Percentiles rank a stretch among this genome's conserved stretches.
Conservation (phyloP, 495 filamentous ascomycete species). For the Penicillium coffeae region DNA sequence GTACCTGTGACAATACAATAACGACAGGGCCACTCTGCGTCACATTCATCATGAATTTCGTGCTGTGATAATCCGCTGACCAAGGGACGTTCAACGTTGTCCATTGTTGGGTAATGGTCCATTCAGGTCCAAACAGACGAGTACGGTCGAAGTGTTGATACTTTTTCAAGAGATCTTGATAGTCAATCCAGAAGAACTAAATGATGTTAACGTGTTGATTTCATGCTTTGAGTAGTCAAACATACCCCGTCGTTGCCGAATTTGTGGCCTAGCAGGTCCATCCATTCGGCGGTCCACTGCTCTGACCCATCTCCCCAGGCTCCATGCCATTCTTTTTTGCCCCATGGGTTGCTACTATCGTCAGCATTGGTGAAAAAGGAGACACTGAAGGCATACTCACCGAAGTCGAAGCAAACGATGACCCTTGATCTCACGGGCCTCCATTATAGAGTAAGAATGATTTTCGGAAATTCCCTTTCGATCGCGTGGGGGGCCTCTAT, state of each 20-base stretch:
- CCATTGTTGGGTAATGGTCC: slow-evolving; percentile 83
- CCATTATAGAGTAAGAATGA: slow-evolving; percentile 91
- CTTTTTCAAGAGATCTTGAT: slow-evolving; percentile 77
- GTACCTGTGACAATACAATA: slow-evolving; percentile 69
- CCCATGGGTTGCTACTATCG: slow-evolving; percentile 75
- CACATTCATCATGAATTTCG: slow-evolving; percentile 72
- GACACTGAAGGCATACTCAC: slow-evolving; percentile 15
- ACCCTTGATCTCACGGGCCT: slow-evolving; percentile 71
- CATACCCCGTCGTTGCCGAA: slow-evolving; percentile 83
- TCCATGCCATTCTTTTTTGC: slow-evolving; percentile 75
- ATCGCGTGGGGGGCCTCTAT: slow-evolving; percentile 36
- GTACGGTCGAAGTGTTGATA: slow-evolving; percentile 83
- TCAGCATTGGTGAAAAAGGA: neutral
- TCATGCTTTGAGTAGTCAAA: neutral
- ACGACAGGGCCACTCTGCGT: slow-evolving; percentile 65
- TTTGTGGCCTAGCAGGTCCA: slow-evolving; percentile 69
- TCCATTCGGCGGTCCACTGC: slow-evolving; percentile 89
- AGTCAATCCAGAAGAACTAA: slow-evolving; percentile 66
- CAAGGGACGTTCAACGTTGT: slow-evolving; percentile 80
- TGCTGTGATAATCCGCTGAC: slow-evolving; percentile 79
- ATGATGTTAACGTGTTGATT: neutral
- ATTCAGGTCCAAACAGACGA: slow-evolving; percentile 78
- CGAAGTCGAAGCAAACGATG: slow-evolving; percentile 69
- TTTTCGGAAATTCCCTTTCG: slow-evolving; percentile 73
- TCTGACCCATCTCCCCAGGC: slow-evolving; percentile 86